Percentiles rank a stretch among this genome's conserved stretches.
phyloP scores from a whole-genome alignment of 306 rosid species.

The Mucuna pruriens region DNA sequence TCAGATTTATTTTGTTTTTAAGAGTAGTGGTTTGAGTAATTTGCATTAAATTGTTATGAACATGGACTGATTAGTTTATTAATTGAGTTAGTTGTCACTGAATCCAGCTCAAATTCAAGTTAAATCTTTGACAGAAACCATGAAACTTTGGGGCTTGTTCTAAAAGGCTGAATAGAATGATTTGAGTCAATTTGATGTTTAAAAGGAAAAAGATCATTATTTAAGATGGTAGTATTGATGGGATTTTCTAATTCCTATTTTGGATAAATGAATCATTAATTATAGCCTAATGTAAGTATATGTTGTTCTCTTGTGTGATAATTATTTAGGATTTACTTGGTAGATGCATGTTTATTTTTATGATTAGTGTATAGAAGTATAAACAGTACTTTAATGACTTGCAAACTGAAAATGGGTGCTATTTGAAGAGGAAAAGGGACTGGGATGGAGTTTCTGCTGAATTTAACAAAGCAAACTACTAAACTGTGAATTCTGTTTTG shows the following conservation, averaged over 20 bases:
- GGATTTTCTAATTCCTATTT: background rate
- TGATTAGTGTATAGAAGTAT: background rate
- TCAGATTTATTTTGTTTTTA: background rate
- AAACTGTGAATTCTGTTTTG: background rate
- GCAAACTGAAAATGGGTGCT: background rate
- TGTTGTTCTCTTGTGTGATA: background rate
- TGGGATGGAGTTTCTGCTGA: background rate
- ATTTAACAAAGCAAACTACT: background rate
- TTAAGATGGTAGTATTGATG: background rate
- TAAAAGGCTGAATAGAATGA: background rate
- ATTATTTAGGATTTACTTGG: background rate
- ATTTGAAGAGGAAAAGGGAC: background rate
- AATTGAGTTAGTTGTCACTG: too few relatives aligned
- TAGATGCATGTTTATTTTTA: background rate
- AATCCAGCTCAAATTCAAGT: background rate
- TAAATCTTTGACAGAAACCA: background rate
- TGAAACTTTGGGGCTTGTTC: too few relatives aligned
- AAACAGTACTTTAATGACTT: background rate
- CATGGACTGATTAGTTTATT: background rate
- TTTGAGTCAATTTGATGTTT: background rate
- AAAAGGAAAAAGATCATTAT: background rate
- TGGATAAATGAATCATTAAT: background rate
- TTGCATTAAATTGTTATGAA: background rate
- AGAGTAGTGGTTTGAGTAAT: background rate
- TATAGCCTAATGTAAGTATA: background rate